Conservation (phyloP, 495 filamentous ascomycete genomes). For the Hypoxylon lenormandii region DNA sequence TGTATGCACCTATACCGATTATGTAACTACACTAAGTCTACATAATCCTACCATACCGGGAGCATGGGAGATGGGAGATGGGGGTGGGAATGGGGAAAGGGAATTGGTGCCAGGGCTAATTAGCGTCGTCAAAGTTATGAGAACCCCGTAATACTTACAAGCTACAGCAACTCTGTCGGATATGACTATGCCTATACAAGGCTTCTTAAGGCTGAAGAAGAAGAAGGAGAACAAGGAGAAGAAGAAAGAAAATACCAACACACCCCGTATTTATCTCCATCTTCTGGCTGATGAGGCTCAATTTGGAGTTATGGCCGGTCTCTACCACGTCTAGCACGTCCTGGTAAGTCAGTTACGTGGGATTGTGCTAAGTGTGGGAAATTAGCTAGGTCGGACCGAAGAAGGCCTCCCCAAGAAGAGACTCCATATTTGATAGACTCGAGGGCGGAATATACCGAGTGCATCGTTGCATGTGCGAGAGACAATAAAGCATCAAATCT, state of each 20-base stretch:
- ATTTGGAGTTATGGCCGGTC: conserved; percentile 41
- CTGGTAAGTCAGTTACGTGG: conserved; percentile 22
- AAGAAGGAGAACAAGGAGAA: too few species aligned
- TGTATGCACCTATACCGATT: conserved; percentile 10
- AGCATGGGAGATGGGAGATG: not conserved
- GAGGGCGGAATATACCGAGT: conserved; percentile 39
- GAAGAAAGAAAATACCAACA: not conserved
- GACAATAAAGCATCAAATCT: conserved; percentile 12
- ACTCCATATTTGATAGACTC: conserved; percentile 37
- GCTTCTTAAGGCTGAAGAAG: conserved; percentile 46
- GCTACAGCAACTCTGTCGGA: conserved; percentile 7
- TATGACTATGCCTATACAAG: conserved; percentile 40
- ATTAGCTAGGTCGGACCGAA: conserved; percentile 44
- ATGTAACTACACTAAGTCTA: conserved; percentile 22
- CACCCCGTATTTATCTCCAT: conserved; percentile 29
- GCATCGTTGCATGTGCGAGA: conserved; percentile 25
- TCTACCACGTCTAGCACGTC: conserved; percentile 26
- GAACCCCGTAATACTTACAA: conserved; percentile 22
- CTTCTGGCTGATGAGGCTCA: conserved; percentile 40
- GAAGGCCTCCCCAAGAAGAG: conserved; percentile 14
- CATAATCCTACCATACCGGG: not conserved
- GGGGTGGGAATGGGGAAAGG: not conserved
- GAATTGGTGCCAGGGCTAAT: conserved; percentile 7
- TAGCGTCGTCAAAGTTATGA: conserved; percentile 9
- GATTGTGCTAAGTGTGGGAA: conserved; percentile 35